These are phyloP conservation scores for Citrus hindsii DNA, from an alignment of 345 rosid species.

Conservation along the genomic window DNA sequence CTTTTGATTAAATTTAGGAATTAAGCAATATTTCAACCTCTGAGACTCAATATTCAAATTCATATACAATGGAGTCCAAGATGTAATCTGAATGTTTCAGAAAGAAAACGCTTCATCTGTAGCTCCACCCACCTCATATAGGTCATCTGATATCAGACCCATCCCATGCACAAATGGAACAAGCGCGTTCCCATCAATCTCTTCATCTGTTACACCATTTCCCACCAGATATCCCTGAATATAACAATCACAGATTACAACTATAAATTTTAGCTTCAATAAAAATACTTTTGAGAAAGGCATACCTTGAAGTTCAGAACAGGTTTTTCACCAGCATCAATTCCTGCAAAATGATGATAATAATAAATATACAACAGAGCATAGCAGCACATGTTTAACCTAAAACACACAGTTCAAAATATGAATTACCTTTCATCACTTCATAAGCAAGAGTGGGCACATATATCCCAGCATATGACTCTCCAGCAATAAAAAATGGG, in stretches of 20 bases:
- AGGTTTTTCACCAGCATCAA: slow-evolving; percentile 55
- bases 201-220: slow-evolving; percentile 78
- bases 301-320: slow-evolving; percentile 68
- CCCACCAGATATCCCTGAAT: slow-evolving; percentile 90
- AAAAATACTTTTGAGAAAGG: not conserved
- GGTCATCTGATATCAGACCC: slow-evolving; percentile 77
- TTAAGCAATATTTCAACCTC: not conserved
- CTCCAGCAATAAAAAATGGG: slow-evolving; percentile 82
- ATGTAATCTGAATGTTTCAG: not conserved
- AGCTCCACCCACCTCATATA: slow-evolving; percentile 52
- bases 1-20: not conserved
- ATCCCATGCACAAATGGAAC: slow-evolving; percentile 91
- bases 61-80: not conserved
- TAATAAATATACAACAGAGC: not conserved
- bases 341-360: slow-evolving; percentile 37
- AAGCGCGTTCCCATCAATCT: slow-evolving; percentile 79
- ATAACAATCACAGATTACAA: slow-evolving; percentile 6
- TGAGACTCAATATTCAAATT: not conserved
- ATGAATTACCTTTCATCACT: slow-evolving; percentile 59
- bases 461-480: slow-evolving; percentile 90
- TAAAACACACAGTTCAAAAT: slow-evolving; percentile 1
- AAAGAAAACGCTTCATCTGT: not conserved
- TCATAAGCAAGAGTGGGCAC: slow-evolving; percentile 81
- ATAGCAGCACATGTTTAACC: not conserved
- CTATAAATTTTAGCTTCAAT: slow-evolving; percentile 7